These are phyloP conservation scores for Voacanga thouarsii DNA, from an alignment of 257 asterid genomes.

Conservation along the genomic window DNA sequence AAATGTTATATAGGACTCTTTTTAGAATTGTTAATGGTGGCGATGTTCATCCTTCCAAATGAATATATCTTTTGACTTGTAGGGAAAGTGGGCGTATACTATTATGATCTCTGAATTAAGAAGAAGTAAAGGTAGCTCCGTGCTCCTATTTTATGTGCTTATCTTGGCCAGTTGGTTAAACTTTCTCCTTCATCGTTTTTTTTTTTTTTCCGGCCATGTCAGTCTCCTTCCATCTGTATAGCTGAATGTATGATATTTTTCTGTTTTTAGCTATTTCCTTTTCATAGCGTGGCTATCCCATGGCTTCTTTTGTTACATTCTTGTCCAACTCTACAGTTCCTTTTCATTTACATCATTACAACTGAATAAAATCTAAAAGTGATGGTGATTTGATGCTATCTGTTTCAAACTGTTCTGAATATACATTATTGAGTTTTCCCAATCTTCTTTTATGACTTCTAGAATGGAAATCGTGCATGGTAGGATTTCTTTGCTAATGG, in stretches of 20 bases:
- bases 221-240: neutral
- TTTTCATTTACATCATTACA: neutral
- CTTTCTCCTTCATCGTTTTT: neutral
- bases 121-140: slow-evolving; percentile 21
- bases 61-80: slow-evolving; percentile 80
- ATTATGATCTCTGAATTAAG: slow-evolving; percentile 60
- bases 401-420: neutral
- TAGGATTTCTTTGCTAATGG: neutral
- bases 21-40: slow-evolving; percentile 45
- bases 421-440: neutral
- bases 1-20: slow-evolving; percentile 26
- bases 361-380: neutral
- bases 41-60: slow-evolving; percentile 72
- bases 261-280: neutral
- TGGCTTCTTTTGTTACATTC: neutral
- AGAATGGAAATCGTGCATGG: neutral
- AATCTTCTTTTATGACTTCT: neutral
- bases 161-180: slow-evolving; percentile 12
- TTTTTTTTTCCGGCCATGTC: neutral
- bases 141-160: slow-evolving; percentile 39
- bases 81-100: slow-evolving; percentile 89
- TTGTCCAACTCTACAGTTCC: neutral
- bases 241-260: neutral
- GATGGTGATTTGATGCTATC: neutral
- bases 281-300: neutral